Evolutionary conservation across 208 protist genomes (phyloP).

Genomic region (Porcisia deanei): DNA sequence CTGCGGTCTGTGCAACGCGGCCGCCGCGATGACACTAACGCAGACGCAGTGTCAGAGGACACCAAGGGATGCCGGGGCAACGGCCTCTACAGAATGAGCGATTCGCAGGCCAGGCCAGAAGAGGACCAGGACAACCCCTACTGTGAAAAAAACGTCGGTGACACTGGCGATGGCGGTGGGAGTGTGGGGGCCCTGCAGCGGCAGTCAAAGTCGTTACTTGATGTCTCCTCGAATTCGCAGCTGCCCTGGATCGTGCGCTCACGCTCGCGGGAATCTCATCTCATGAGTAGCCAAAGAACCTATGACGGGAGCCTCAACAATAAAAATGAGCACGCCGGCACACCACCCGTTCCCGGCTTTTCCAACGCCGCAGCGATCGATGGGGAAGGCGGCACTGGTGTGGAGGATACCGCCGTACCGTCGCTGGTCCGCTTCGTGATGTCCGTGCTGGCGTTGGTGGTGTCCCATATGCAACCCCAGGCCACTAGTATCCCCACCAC

Average conservation of each 20-base stretch:
- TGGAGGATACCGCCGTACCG: slow-evolving; percentile 9
- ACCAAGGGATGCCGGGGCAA: background rate
- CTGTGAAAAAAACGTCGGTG: background rate
- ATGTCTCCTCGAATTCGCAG: background rate
- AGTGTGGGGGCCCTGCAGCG: background rate
- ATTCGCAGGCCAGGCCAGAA: background rate
- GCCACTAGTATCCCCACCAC: background rate
- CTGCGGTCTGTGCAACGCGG: slow-evolving; percentile 5
- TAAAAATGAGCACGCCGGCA: background rate
- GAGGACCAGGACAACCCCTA: background rate
- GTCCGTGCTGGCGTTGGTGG: slow-evolving; percentile 11
- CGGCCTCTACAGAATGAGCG: background rate
- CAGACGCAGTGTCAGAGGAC: background rate
- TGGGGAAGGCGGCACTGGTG: background rate
- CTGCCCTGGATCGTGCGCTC: background rate
- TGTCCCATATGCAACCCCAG: slow-evolving; percentile 18
- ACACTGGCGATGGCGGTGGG: background rate
- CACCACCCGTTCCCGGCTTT: background rate
- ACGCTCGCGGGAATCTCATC: background rate
- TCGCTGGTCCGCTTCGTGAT: slow-evolving; percentile 18
- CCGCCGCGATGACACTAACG: background rate
- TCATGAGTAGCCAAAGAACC: background rate
- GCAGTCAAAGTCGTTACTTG: background rate
- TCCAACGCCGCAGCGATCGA: background rate
- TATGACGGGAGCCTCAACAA: background rate